These are phyloP conservation scores for Larix kaempferi DNA, from an alignment of 75 land plant species.

Conservation along the genomic window DNA sequence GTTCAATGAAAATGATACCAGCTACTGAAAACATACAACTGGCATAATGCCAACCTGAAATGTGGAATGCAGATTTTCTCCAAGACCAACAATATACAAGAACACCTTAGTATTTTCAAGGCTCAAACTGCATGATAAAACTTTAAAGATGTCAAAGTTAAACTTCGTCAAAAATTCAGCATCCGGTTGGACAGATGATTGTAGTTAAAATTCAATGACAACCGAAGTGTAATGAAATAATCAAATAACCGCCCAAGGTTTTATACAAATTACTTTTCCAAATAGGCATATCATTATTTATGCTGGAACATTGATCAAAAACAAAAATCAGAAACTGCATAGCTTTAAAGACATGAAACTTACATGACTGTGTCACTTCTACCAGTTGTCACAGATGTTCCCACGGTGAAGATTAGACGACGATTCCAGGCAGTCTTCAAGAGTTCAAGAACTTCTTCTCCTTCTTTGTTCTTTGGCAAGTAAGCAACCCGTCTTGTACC, in stretches of 20 bases:
- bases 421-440: conserved; percentile 39
- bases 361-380: conserved; percentile 26
- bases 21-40: background rate
- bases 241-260: background rate
- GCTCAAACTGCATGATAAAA: background rate
- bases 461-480: conserved; percentile 32
- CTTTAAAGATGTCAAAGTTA: background rate
- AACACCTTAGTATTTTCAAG: background rate
- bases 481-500: conserved; percentile 34
- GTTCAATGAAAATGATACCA: background rate
- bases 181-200: background rate
- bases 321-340: background rate
- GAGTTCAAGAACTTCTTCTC: conserved; percentile 34
- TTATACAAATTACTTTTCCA: background rate
- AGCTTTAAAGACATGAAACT: conserved; percentile 9
- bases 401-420: conserved; percentile 28
- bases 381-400: conserved; percentile 41
- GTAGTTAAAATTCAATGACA: background rate
- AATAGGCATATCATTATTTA: background rate
- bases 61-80: background rate
- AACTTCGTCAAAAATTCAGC: background rate
- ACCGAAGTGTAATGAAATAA: background rate
- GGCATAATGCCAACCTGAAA: background rate
- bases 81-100: background rate
- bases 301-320: background rate